Conservation (phyloP, 2,329 filamentous ascomycete genomes). For the Pezicula radicicola region DNA sequence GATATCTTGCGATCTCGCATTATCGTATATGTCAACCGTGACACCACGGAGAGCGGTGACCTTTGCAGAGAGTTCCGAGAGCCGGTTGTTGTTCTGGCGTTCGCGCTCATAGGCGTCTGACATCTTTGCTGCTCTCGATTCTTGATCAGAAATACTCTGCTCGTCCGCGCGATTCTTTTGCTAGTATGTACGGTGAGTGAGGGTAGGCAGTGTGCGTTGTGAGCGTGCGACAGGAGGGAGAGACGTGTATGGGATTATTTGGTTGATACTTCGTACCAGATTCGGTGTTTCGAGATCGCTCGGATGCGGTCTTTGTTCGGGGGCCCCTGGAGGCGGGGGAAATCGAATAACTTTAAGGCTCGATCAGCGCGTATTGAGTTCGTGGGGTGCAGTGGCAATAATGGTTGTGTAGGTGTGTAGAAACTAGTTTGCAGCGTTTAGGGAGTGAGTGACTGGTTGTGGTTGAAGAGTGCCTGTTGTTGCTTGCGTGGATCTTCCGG, state of each 20-base stretch:
- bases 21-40: conserved; percentile 97
- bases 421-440: too few species aligned
- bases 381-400: too few species aligned
- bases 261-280: neutral
- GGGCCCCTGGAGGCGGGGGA: neutral
- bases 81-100: conserved; percentile 90
- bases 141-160: neutral
- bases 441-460: too few species aligned
- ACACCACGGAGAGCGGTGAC: conserved; percentile 89
- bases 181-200: too few species aligned
- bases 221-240: neutral
- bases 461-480: too few species aligned
- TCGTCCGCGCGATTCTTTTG: too few species aligned
- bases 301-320: neutral
- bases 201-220: too few species aligned
- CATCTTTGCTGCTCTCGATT: conserved; percentile 42
- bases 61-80: conserved; percentile 87
- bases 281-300: neutral
- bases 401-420: too few species aligned
- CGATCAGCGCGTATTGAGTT: too few species aligned
- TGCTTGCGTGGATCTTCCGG: too few species aligned
- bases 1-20: conserved; percentile 81
- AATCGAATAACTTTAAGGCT: too few species aligned
- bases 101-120: conserved; percentile 77
- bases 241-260: neutral